Evolutionary conservation across 352 stramenopile species (phyloP).

Genomic region (Phytophthora fragariaefolia): DNA sequence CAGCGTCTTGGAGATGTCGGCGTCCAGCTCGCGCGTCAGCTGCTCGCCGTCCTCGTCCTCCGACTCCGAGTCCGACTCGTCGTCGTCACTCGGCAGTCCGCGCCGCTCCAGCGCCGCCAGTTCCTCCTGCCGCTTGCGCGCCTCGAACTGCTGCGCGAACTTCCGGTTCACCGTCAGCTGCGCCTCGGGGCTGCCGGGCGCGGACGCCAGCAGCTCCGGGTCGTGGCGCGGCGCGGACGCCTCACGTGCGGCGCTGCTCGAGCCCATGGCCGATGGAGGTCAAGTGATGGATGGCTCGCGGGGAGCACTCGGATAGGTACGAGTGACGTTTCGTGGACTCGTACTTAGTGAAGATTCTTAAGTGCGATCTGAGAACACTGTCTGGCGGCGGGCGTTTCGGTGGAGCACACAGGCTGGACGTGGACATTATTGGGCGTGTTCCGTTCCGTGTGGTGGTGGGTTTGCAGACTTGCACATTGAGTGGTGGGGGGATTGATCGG

Average conservation of each 20-base stretch:
- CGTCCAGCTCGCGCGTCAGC: conserved; percentile 74
- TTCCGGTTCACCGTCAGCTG: conserved; percentile 80
- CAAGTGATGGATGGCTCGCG: too few relatives aligned
- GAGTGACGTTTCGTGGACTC: neutral
- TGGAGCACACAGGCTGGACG: too few relatives aligned
- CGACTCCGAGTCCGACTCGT: conserved; percentile 79
- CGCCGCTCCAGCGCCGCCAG: conserved; percentile 62
- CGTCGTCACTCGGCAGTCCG: conserved; percentile 48
- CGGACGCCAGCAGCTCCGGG: too few relatives aligned
- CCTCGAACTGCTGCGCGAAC: conserved; percentile 75
- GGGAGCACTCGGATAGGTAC: neutral
- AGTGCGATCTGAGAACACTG: too few relatives aligned
- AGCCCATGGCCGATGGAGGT: conserved; percentile 27
- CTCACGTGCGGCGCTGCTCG: conserved; percentile 5
- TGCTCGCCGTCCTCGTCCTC: conserved; percentile 88
- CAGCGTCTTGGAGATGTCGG: conserved; percentile 85
- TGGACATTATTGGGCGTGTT: neutral
- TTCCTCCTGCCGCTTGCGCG: conserved; percentile 86
- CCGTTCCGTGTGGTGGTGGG: neutral
- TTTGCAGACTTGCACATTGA: too few relatives aligned
- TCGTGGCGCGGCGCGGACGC: too few relatives aligned
- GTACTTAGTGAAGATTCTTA: too few relatives aligned
- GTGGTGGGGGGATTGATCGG: too few relatives aligned
- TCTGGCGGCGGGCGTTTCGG: neutral
- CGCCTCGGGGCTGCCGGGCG: conserved; percentile 26